phyloP scores from a whole-genome alignment of 176 grass and related monocot genomes.

The Poa pratensis region DNA sequence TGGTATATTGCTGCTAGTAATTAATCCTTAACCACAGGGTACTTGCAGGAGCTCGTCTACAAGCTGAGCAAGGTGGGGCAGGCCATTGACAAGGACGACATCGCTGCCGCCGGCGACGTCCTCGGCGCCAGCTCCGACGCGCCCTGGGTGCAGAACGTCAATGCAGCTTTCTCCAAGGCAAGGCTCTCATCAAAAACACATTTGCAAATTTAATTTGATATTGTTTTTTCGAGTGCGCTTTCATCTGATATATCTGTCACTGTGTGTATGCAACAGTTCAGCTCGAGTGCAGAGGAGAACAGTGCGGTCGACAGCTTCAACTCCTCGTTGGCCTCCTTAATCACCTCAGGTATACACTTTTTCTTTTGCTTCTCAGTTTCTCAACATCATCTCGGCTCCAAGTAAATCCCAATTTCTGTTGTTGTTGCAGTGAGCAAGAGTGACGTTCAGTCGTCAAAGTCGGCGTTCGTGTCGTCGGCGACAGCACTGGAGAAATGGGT shows the following conservation, averaged over 20 bases:
- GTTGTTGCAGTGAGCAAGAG: constrained; percentile 68
- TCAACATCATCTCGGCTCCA: neutral
- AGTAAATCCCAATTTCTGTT: neutral
- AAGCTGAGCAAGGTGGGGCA: constrained; percentile 95
- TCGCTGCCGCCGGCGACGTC: constrained; percentile 65
- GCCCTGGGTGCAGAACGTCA: constrained; percentile 75
- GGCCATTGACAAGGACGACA: constrained; percentile 84
- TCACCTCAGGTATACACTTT: constrained; percentile 66
- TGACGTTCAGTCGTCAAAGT: constrained; percentile 68
- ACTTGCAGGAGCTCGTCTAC: constrained; percentile 89
- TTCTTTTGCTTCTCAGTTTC: neutral
- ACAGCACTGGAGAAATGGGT: constrained; percentile 90
- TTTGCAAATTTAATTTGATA: too few relatives aligned
- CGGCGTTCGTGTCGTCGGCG: constrained; percentile 83
- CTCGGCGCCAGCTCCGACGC: constrained; percentile 55
- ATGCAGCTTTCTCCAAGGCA: constrained; percentile 84
- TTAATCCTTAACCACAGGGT: constrained; percentile 60
- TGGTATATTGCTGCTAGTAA: neutral
- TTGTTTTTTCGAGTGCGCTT: neutral
- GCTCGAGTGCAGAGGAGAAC: constrained; percentile 74
- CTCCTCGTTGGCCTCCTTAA: constrained; percentile 74
- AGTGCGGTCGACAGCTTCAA: constrained; percentile 70
- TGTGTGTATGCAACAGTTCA: constrained; percentile 56
- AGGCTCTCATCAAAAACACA: neutral
- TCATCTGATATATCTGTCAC: neutral